Evolutionary conservation across 345 rosid genomes (phyloP).

Genomic region (Heritiera littoralis): DNA sequence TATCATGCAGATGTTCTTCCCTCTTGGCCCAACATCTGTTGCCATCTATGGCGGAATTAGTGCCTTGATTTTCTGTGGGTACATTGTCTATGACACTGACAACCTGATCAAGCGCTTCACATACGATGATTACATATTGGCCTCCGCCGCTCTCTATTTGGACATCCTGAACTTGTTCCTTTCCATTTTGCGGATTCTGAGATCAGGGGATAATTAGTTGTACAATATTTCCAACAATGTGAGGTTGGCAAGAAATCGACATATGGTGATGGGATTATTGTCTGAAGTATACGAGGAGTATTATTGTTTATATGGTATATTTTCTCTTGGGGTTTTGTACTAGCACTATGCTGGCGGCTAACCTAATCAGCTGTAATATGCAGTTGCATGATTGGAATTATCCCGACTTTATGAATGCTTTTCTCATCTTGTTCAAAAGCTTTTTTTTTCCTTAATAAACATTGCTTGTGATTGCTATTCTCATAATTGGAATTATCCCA

Average conservation of each 20-base stretch:
- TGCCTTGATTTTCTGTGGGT: slow-evolving; percentile 87
- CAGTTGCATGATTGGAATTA: neutral
- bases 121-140: slow-evolving; percentile 89
- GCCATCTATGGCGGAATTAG: slow-evolving; percentile 81
- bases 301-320: neutral
- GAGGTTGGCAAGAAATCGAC: neutral
- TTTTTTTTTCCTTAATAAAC: no score
- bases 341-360: neutral
- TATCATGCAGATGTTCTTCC: slow-evolving; percentile 70
- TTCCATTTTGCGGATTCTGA: slow-evolving; percentile 77
- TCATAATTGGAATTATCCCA: no score
- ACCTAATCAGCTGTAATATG: neutral
- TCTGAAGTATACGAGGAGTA: neutral
- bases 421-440: no score
- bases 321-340: neutral
- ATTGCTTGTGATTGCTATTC: no score
- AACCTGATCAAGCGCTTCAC: slow-evolving; percentile 92
- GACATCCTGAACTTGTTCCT: slow-evolving; percentile 92
- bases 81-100: slow-evolving; percentile 86
- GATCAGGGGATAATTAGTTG: slow-evolving; percentile 55
- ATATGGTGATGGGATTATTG: neutral
- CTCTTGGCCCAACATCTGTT: slow-evolving; percentile 74
- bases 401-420: no score
- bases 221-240: neutral
- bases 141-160: slow-evolving; percentile 82